Evolutionary conservation across 768 basidiomycete genomes (phyloP), one percentile per base, ranked within the genome.

Genomic region (Serendipita indica): DNA sequence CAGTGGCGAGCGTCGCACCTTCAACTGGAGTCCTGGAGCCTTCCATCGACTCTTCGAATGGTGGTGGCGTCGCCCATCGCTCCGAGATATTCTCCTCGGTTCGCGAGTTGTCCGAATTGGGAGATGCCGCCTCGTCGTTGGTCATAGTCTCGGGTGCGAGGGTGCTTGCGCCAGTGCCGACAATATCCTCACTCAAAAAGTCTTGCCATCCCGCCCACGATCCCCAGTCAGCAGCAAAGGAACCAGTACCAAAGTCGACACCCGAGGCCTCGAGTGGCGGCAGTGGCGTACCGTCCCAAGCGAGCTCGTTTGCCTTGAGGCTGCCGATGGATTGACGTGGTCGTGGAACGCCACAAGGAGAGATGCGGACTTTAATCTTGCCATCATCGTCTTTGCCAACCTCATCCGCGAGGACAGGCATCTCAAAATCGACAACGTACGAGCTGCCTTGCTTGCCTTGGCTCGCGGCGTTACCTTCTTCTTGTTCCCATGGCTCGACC

Each of bases 401-500:
- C 30, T 54, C 22, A 28, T 54, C 49, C 30, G 49, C 49, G 7
- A 54, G 7, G 6, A 54, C 49, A 3, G 49, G 49, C 49, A 54
- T 54, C n/a, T 54, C 49, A 54, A 54, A 54, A 28, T 54, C 49
- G 22, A 54, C 49, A 27, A 54, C 49, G 30, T 54, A 54, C 1
- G 49, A 54, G 49, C 30, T 54, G 20, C 49, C 49, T 3, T 18
- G n/a, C 22, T 54, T 46, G 43, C 10, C 10, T 46, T 46, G 43
- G 25, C 13, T 27, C 22, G 49, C 20, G 1, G 10, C 10, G 20
- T 54, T 32, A n/a, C n/a, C n/a, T 43, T 43, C 41, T 32, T 54
- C 49, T 54, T 54, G 49, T 30, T 54, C 49, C 49, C 49, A 54
- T 27, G 49, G 49, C 49, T 54, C 49, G n/a, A 37, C 35, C n/a